These are phyloP conservation scores for Blastocrithidia nonstop DNA, from an alignment of 208 protist species.

Conservation along the genomic window DNA sequence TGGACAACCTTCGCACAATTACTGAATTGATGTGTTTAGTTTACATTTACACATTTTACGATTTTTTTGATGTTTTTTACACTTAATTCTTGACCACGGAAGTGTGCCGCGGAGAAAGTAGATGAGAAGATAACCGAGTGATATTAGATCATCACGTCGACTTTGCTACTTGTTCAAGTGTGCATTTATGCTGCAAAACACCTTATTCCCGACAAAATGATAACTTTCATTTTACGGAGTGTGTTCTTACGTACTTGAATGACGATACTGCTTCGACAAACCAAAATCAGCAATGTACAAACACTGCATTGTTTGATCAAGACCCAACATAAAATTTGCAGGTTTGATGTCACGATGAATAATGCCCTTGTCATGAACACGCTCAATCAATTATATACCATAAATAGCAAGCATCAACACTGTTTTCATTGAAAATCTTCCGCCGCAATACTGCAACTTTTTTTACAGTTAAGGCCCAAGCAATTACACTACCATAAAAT, in stretches of 20 bases:
- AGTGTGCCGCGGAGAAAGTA: conserved; percentile 97
- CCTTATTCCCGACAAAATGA: conserved; percentile 95
- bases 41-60: conserved; percentile 95
- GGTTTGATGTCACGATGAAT: conserved; percentile 87
- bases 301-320: conserved; percentile 50
- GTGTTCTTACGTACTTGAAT: conserved; percentile 93
- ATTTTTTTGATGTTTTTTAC: conserved; percentile 95
- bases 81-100: conserved; percentile 94
- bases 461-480: conserved; percentile 73
- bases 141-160: conserved; percentile 95
- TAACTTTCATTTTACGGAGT: conserved; percentile 98
- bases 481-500: conserved; percentile 83
- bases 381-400: conserved; percentile 70
- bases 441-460: conserved; percentile 58
- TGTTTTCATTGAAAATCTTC: conserved; percentile 76
- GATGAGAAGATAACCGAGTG: conserved; percentile 95
- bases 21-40: conserved; percentile 84
- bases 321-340: conserved; percentile 85
- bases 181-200: conserved; percentile 98
- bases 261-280: conserved; percentile 96
- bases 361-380: conserved; percentile 72
- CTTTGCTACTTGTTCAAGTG: conserved; percentile 94
- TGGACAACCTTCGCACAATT: conserved; percentile 82
- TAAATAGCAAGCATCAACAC: conserved; percentile 79
- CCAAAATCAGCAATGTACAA: conserved; percentile 98